A percentile compares a stretch with the other conserved stretches of the same genome.
These are phyloP conservation scores for Lepidium sativum DNA, from an alignment of 345 rosid genomes.

Conservation along the genomic window DNA sequence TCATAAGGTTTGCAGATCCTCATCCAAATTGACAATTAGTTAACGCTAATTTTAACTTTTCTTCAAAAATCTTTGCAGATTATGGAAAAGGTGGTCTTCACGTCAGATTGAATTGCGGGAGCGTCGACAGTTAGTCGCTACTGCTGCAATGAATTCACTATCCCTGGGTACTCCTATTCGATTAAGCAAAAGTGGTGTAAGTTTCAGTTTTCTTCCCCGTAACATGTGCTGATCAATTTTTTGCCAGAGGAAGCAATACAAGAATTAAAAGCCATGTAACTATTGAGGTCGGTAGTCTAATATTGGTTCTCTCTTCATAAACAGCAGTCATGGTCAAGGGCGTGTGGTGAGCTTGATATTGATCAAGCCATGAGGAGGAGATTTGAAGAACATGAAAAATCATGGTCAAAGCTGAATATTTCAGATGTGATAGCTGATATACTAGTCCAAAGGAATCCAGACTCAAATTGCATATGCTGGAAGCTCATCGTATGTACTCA, in stretches of 20 bases:
- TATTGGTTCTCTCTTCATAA: slow-evolving; percentile 12
- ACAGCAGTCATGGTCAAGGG: slow-evolving; percentile 40
- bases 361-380: slow-evolving; percentile 62
- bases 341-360: slow-evolving; percentile 46
- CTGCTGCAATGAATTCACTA: slow-evolving; percentile 64
- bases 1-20: slow-evolving; percentile 55
- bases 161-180: slow-evolving; percentile 68
- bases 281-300: slow-evolving; percentile 11
- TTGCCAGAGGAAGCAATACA: neutral
- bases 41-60: neutral
- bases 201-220: slow-evolving; percentile 19
- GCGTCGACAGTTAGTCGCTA: slow-evolving; percentile 56
- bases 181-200: slow-evolving; percentile 44
- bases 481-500: slow-evolving; percentile 58
- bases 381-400: slow-evolving; percentile 46
- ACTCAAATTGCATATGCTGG: slow-evolving; percentile 72
- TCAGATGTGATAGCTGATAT: slow-evolving; percentile 52
- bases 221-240: neutral
- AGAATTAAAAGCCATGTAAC: neutral
- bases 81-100: slow-evolving; percentile 72
- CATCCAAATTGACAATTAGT: neutral
- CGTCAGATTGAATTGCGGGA: slow-evolving; percentile 51
- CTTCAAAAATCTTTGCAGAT: slow-evolving; percentile 37
- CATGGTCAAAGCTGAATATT: slow-evolving; percentile 83
- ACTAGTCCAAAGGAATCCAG: slow-evolving; percentile 49